Percentiles rank a stretch among this genome's conserved stretches.
Conservation (phyloP, 495 filamentous ascomycete genomes). For the Daldinia grandis region DNA sequence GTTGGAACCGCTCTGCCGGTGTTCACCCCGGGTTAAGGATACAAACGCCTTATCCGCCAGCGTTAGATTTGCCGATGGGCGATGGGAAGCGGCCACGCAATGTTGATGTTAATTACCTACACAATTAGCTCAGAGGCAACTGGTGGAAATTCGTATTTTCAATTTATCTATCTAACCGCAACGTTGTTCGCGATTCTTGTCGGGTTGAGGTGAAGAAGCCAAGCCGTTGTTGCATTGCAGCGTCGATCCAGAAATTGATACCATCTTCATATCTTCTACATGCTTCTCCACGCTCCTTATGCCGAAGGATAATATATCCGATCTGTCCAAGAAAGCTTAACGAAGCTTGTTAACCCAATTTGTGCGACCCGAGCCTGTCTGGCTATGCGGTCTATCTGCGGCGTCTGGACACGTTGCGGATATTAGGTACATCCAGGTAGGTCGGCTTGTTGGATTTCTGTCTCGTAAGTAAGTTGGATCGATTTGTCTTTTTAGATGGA, state of each 20-base stretch:
- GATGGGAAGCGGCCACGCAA: constrained; percentile 37
- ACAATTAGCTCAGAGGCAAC: not conserved
- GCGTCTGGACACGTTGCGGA: constrained; percentile 17
- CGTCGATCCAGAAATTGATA: constrained; percentile 30
- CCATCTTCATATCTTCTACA: constrained; percentile 1
- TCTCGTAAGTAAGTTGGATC: constrained; percentile 33
- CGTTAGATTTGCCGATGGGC: constrained; percentile 34
- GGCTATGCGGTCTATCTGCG: not conserved
- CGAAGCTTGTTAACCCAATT: constrained; percentile 42
- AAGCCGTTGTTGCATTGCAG: constrained; percentile 39
- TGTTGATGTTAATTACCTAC: constrained; percentile 30
- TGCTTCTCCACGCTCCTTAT: constrained; percentile 12
- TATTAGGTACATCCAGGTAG: constrained; percentile 3
- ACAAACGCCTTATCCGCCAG: constrained; percentile 15
- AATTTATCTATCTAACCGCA: constrained; percentile 4
- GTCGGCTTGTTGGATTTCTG: constrained; percentile 1
- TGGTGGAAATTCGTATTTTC: not conserved
- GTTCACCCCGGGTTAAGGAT: constrained; percentile 5
- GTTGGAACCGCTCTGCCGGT: constrained; percentile 32
- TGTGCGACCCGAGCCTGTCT: constrained; percentile 19
- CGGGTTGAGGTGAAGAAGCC: constrained; percentile 23
- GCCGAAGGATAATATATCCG: constrained; percentile 30
- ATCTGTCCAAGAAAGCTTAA: constrained; percentile 41
- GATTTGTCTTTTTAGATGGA: constrained; percentile 26
- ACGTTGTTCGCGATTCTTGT: constrained; percentile 18